Evolutionary conservation across 257 asterid genomes (phyloP), one percentile per base, ranked within the genome.

Genomic region (Nicotiana tabacum): DNA sequence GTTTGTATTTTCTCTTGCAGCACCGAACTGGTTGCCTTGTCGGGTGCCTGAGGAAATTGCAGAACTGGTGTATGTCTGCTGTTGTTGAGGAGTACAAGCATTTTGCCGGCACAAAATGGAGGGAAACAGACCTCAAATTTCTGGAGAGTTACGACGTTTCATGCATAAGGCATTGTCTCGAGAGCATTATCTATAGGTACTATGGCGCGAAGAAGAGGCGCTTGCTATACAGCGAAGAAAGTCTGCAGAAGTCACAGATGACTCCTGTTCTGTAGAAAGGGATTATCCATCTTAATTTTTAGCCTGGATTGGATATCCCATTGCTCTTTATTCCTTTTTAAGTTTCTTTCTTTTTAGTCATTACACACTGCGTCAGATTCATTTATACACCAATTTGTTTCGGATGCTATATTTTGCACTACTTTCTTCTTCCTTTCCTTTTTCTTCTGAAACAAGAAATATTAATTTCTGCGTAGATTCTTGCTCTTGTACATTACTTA

Each of bases 21-120:
- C 92, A 90, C 78, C 87, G 92, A 6, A 88, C 92, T 9, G 92
- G 92, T 15, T 88, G 89, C 77, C 85, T 90, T 0, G 90, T 90
- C 2, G 92, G 92, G 27, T 85, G 91, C 84, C 83, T 90, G 29
- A 90, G 92, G 83, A 88, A 88, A 64, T 67, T 86, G 83, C 92
- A 90, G 83, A 90, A 85, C 68, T 90, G 92, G 92, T 85, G 91
- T 77, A 30, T 85, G 82, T 68, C 88, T 2, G 83, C 91, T 65
- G 82, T 88, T 48, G 51, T 82, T 43, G 92, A 88, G 66, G 92
- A 90, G 88, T 90, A 90, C 87, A 85, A 85, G 83, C 88, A 24
- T 55, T 86, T 82, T 66, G 89, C 85, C 10, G 91, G 90, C 62
- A 33, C 69, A 33, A 90, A 88, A 82, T 90, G 85, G 77, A 90